Conservation (phyloP, 306 rosid species). For the Castanopsis chinensis region DNA sequence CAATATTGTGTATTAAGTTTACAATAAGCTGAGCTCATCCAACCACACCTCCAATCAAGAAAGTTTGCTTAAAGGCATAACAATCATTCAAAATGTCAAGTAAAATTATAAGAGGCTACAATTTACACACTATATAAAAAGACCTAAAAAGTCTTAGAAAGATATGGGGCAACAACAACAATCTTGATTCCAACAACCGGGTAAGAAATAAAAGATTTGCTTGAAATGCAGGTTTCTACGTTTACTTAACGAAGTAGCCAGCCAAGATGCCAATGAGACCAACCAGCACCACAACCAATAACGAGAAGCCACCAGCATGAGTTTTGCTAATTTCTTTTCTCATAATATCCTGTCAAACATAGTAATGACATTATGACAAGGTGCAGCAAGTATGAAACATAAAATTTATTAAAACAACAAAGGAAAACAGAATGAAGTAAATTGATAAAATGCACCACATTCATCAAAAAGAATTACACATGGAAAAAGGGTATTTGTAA, state of each 20-base stretch:
- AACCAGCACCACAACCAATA: conserved; percentile 30
- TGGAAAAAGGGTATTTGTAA: neutral
- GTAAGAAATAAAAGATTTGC: neutral
- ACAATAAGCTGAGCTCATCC: neutral
- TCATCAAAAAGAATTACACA: neutral
- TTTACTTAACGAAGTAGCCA: conserved; percentile 34
- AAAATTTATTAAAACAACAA: neutral
- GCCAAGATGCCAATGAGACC: conserved; percentile 40
- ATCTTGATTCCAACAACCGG: conserved; percentile 12
- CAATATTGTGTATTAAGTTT: neutral
- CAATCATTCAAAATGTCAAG: neutral
- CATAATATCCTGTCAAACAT: conserved; percentile 29
- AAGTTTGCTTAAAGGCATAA: neutral
- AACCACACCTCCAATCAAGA: neutral
- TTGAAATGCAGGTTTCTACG: conserved; percentile 11
- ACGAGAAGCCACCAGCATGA: conserved; percentile 30
- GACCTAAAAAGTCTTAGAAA: neutral
- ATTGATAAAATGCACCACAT: neutral
- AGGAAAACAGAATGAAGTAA: neutral
- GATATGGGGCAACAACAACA: neutral
- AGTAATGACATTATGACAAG: neutral
- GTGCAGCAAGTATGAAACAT: neutral
- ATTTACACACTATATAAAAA: neutral
- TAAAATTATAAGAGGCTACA: neutral
- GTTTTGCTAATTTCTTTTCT: conserved; percentile 29